phyloP scores from a whole-genome alignment of 805 yeast species.

The Grigorovia yakushimaensis region DNA sequence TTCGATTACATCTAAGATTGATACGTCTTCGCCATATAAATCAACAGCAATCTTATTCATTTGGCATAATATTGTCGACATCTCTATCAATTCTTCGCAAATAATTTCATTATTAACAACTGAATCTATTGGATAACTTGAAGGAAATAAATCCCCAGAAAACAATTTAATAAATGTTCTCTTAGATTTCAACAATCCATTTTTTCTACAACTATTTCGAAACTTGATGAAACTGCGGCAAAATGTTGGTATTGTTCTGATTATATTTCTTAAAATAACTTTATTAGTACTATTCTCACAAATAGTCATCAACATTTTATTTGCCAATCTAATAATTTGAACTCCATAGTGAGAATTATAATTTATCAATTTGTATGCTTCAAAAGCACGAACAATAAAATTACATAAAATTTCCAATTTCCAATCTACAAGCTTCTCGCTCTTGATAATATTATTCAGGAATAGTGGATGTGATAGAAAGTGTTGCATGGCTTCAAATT shows the following conservation, averaged over 20 bases:
- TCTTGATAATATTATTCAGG: constrained; percentile 7
- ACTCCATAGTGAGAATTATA: constrained; percentile 42
- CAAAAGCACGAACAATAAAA: constrained; percentile 48
- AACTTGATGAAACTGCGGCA: constrained; percentile 42
- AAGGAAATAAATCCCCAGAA: constrained; percentile 58
- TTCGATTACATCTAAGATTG: constrained; percentile 34
- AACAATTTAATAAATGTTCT: constrained; percentile 60
- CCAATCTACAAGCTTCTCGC: constrained; percentile 14
- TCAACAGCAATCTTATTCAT: constrained; percentile 41
- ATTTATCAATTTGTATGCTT: constrained; percentile 41
- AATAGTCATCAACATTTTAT: constrained; percentile 45
- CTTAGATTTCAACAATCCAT: constrained; percentile 40
- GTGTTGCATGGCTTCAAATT: constrained; percentile 52
- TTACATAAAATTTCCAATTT: constrained; percentile 32
- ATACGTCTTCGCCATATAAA: constrained; percentile 34
- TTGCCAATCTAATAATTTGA: constrained; percentile 44
- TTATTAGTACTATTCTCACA: constrained; percentile 33
- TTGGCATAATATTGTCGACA: constrained; percentile 50
- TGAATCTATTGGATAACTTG: constrained; percentile 59
- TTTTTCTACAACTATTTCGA: constrained; percentile 37
- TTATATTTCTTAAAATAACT: constrained; percentile 38
- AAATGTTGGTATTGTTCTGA: constrained; percentile 46
- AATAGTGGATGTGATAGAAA: constrained; percentile 33
- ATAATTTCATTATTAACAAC: constrained; percentile 57
- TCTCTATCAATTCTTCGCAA: constrained; percentile 64